Percentiles rank a stretch among this genome's conserved stretches.
Evolutionary conservation across 2,329 filamentous ascomycete genomes (phyloP).

Genomic region (Fusarium solani-melongenae): DNA sequence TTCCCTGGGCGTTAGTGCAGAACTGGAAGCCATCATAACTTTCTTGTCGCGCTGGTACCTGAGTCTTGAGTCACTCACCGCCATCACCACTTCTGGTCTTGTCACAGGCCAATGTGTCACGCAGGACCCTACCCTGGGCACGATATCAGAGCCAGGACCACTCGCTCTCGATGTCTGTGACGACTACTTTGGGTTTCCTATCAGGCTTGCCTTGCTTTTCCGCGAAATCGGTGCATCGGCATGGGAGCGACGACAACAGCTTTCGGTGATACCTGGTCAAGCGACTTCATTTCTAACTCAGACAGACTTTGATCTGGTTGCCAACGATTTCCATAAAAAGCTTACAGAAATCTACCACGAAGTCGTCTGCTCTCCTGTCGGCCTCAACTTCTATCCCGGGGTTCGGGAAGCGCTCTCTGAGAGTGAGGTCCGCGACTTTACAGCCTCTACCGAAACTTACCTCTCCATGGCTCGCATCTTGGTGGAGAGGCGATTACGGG

Average conservation of each 20-base stretch:
- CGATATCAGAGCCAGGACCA: background rate
- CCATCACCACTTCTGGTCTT: background rate
- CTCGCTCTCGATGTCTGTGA: background rate
- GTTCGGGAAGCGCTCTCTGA: background rate
- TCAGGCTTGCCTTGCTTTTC: background rate
- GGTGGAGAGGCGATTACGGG: background rate
- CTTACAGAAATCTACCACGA: background rate
- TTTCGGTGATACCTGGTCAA: background rate
- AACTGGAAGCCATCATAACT: background rate
- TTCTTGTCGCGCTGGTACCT: background rate
- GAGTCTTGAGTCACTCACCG: background rate
- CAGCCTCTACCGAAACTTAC: background rate
- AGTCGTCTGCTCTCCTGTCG: background rate
- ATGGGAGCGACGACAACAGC: background rate
- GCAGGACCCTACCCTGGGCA: background rate
- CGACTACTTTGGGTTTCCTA: background rate
- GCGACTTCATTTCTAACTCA: background rate
- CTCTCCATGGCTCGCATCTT: background rate
- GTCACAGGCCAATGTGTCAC: background rate
- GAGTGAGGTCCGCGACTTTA: background rate
- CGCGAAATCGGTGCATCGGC: constrained; percentile 1
- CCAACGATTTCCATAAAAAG: background rate
- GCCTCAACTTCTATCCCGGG: background rate
- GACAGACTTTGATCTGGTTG: background rate
- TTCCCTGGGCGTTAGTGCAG: background rate